phyloP scores from a whole-genome alignment of 352 stramenopile species.

The Globisporangium emineosum region DNA sequence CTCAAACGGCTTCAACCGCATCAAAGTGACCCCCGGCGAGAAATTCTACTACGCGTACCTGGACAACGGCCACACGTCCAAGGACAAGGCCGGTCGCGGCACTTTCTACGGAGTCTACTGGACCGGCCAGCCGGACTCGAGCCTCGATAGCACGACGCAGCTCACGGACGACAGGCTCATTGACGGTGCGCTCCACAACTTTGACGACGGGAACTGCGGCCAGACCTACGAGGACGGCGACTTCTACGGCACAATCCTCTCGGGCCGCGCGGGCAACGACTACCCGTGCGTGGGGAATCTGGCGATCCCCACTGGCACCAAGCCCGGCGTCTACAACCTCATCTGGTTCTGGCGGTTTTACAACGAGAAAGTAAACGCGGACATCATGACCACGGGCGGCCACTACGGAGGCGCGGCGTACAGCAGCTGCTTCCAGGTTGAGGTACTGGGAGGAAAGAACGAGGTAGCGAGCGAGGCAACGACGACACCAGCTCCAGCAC shows the following conservation, averaged over 20 bases:
- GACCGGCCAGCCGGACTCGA: constrained; percentile 37
- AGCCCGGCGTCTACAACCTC: constrained; percentile 51
- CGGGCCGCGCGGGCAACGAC: constrained; percentile 45
- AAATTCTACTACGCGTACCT: constrained; percentile 64
- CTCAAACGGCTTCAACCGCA: constrained; percentile 33
- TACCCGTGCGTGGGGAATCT: constrained; percentile 54
- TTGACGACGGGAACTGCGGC: constrained; percentile 65
- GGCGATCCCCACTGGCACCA: constrained; percentile 14
- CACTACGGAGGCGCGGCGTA: constrained; percentile 56
- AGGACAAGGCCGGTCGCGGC: constrained; percentile 49
- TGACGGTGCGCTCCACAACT: constrained; percentile 61
- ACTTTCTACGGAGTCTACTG: constrained; percentile 67
- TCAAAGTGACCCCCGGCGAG: constrained; percentile 36
- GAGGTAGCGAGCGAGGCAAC: not conserved
- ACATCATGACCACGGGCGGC: constrained; percentile 11
- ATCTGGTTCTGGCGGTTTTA: constrained; percentile 78
- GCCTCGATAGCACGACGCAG: constrained; percentile 41
- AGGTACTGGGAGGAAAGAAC: constrained; percentile 24
- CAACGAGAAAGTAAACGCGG: constrained; percentile 33
- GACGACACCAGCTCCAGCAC: not conserved
- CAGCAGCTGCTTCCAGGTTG: constrained; percentile 61
- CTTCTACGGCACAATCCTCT: constrained; percentile 33
- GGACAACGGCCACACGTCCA: constrained; percentile 59
- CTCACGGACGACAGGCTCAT: constrained; percentile 54
- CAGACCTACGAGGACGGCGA: constrained; percentile 40